A percentile compares a stretch with the other conserved stretches of the same genome.
Evolutionary conservation across 1,284 basidiomycete species (phyloP).

Genomic region (Ceratobasidium sp.): DNA sequence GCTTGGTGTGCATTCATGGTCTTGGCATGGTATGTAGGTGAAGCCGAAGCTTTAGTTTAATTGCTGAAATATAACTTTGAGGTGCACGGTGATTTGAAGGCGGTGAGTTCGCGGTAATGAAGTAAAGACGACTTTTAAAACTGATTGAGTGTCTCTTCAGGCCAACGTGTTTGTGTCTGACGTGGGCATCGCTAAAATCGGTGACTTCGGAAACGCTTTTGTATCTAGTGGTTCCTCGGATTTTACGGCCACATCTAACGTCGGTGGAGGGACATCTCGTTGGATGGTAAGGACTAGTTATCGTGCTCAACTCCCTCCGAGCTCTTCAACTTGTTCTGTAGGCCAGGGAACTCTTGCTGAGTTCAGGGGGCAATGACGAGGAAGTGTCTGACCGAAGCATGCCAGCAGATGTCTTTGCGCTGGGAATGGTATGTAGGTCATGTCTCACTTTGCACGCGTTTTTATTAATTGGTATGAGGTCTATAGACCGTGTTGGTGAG

Average conservation of each 20-base stretch:
- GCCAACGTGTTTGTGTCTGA: constrained; percentile 10
- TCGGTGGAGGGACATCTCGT: constrained; percentile 17
- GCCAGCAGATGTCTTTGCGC: constrained; percentile 10
- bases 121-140: neutral
- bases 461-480: neutral
- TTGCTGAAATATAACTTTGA: neutral
- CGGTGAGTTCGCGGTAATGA: neutral
- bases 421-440: constrained; percentile 13
- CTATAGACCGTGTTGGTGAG: neutral
- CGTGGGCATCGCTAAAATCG: neutral
- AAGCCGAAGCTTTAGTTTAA: neutral
- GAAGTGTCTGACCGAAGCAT: neutral
- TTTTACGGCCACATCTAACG: constrained; percentile 10
- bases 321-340: neutral
- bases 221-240: neutral
- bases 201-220: constrained; percentile 24
- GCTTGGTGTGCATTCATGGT: neutral
- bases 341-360: constrained; percentile 17
- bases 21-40: neutral
- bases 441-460: neutral
- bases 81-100: constrained; percentile 26
- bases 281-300: constrained; percentile 24
- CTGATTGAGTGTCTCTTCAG: neutral
- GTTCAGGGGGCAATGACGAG: neutral
- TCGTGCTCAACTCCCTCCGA: neutral